Evolutionary conservation across 2,329 filamentous ascomycete species (phyloP), one percentile per base, ranked within the genome.

Genomic region (Colletotrichum zoysiae): DNA sequence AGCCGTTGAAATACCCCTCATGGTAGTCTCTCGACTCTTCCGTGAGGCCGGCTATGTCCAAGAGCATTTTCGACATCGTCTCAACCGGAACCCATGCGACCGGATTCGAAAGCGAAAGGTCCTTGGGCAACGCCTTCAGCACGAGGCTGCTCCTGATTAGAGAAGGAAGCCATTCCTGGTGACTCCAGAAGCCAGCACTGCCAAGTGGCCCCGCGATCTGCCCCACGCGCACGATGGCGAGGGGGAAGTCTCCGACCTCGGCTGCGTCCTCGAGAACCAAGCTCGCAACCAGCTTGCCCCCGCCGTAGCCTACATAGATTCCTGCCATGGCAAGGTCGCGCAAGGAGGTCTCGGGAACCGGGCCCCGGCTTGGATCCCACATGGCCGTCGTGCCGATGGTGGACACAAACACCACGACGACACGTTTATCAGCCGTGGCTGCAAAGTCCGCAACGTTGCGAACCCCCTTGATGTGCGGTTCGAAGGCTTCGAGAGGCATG

Each of bases 11-110:
- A 14, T 71, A 71, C 0, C 69, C 69, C 16, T 71, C 69, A 35
- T 68, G 63, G 16, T 68, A 67, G n/a, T 67, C 63, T 3, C 16
- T 33, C 33, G 68, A 63, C 33, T 71, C 68, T 20, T 60, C 50
- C 8, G 59, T 67, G 20, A 71, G 40, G 23, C 68, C 58, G 58
- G 86, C 82, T 2, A 87, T 80, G 60, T 89, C 87, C 26, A 86
- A 78, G 57, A 89, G 78, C 5, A 86, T 78, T 0, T 78, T 77
- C 1, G 86, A 84, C 35, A 87, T 83, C 23, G 79, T 76, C 65
- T 87, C 87, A 3, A 87, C 82, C 0, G 88, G 87, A 2, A 87
- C 81, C 88, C 88, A 90, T 74, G 89, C 86, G 1, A 89, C 80
- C 0, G 76, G 76, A 3, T 84, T 77, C 76, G 83, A 78, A 1